phyloP scores from a whole-genome alignment of 2,329 filamentous ascomycete genomes.

The Pseudocercospora fijiensis region DNA sequence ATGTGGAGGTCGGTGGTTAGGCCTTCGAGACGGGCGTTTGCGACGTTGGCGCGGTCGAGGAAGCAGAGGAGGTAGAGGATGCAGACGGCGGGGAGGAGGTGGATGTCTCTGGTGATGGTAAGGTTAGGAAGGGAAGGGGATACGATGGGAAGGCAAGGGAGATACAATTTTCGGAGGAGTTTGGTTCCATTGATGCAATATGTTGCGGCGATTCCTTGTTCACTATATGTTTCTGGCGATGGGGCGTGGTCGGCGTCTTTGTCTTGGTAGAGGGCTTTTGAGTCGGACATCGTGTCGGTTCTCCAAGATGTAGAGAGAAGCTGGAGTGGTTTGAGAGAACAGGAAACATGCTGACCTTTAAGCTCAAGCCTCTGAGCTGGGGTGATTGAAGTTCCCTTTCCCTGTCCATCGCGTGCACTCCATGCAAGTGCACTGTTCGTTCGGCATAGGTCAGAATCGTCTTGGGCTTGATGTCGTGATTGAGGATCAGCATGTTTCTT shows the following conservation, averaged over 20 bases:
- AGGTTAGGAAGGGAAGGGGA: background rate
- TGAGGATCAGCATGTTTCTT: conserved; percentile 15
- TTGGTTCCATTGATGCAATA: conserved; percentile 54
- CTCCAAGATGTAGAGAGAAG: too few species aligned
- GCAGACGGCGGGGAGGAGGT: conserved; percentile 45
- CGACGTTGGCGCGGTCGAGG: conserved; percentile 41
- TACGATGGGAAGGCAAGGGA: background rate
- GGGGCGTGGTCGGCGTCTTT: background rate
- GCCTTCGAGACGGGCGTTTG: conserved; percentile 50
- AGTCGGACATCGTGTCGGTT: background rate
- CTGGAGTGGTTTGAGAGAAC: too few species aligned
- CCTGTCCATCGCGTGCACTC: conserved; percentile 2
- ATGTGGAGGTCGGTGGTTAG: conserved; percentile 36
- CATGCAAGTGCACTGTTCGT: background rate
- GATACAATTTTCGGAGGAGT: conserved; percentile 57
- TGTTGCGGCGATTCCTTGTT: conserved; percentile 22
- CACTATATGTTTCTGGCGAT: conserved; percentile 12
- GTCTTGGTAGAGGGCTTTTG: background rate
- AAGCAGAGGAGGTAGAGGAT: conserved; percentile 44
- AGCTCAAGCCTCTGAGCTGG: background rate
- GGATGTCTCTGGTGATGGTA: conserved; percentile 32
- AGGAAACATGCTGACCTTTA: background rate
- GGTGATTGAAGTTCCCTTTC: background rate
- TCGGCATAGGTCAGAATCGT: background rate
- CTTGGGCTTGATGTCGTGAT: conserved; percentile 26